A percentile compares a stretch with the other conserved stretches of the same genome.
phyloP scores from a whole-genome alignment of 495 filamentous ascomycete genomes.

The Hypoxylon intermedium region DNA sequence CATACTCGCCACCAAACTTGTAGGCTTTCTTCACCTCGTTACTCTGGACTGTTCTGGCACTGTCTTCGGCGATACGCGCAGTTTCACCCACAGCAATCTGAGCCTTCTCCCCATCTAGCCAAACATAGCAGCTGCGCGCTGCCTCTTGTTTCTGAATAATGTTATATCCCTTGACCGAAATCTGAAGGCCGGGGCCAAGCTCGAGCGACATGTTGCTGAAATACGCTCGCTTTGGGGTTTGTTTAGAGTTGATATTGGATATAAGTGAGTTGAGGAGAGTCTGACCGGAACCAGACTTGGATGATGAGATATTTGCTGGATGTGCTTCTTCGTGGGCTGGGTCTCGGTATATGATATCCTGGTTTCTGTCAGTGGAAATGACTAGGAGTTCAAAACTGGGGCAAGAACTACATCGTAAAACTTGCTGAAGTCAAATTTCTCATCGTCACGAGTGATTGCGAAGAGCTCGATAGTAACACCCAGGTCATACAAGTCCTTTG shows the following conservation, averaged over 20 bases:
- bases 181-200: constrained; percentile 81
- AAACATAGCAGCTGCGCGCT: constrained; percentile 82
- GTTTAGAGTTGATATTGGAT: constrained; percentile 89
- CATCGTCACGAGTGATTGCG: constrained; percentile 77
- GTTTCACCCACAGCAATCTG: constrained; percentile 80
- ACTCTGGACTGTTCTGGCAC: constrained; percentile 76
- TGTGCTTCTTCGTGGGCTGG: constrained; percentile 68
- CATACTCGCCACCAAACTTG: constrained; percentile 91
- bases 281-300: constrained; percentile 72
- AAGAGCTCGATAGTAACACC: constrained; percentile 94
- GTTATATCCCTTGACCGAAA: constrained; percentile 92
- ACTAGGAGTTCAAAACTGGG: constrained; percentile 5
- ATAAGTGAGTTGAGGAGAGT: constrained; percentile 81
- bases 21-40: constrained; percentile 88
- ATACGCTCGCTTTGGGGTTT: constrained; percentile 82
- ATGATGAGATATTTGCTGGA: constrained; percentile 51
- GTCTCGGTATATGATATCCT: constrained; percentile 83
- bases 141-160: constrained; percentile 82
- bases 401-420: constrained; percentile 82
- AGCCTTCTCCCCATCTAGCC: constrained; percentile 78
- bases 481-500: constrained; percentile 94
- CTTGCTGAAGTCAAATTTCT: constrained; percentile 80
- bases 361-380: constrained; percentile 29
- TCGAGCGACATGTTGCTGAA: constrained; percentile 88
- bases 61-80: constrained; percentile 75